Evolutionary conservation across 2,329 filamentous ascomycete species (phyloP).

Genomic region (Aspergillus carbonarius): DNA sequence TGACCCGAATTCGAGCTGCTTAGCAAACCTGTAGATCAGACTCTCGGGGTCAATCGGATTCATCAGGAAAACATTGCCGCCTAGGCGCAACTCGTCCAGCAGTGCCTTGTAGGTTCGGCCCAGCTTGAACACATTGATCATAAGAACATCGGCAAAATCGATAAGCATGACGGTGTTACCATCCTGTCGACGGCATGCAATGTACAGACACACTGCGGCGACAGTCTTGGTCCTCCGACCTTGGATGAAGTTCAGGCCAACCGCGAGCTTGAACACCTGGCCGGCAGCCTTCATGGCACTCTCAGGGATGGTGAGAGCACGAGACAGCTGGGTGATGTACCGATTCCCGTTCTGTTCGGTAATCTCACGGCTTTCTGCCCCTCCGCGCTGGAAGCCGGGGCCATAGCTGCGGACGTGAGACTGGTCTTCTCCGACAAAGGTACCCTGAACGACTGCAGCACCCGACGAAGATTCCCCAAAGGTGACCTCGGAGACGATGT

Average conservation of each 20-base stretch:
- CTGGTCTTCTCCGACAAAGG: slow-evolving; percentile 81
- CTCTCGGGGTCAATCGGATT: slow-evolving; percentile 83
- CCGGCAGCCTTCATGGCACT: slow-evolving; percentile 64
- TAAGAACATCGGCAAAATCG: slow-evolving; percentile 83
- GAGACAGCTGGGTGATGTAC: slow-evolving; percentile 44
- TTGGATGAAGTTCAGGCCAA: slow-evolving; percentile 75
- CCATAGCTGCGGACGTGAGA: slow-evolving; percentile 67
- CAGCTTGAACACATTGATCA: slow-evolving; percentile 86
- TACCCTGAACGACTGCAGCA: slow-evolving; percentile 86
- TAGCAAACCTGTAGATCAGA: slow-evolving; percentile 85
- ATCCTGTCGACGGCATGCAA: slow-evolving; percentile 75
- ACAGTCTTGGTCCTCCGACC: slow-evolving; percentile 83
- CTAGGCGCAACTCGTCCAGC: slow-evolving; percentile 57
- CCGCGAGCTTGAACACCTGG: slow-evolving; percentile 74
- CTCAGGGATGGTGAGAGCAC: slow-evolving; percentile 51
- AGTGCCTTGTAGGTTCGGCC: slow-evolving; percentile 87
- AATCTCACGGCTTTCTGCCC: slow-evolving; percentile 50
- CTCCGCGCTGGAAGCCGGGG: slow-evolving; percentile 46
- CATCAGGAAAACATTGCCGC: slow-evolving; percentile 63
- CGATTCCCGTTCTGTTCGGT: slow-evolving; percentile 47
- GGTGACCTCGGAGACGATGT: slow-evolving; percentile 87
- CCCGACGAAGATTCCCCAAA: slow-evolving; percentile 87
- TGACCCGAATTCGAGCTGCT: slow-evolving; percentile 84
- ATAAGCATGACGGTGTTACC: slow-evolving; percentile 90
- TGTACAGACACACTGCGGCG: slow-evolving; percentile 86